Evolutionary conservation across 352 stramenopile species (phyloP).

Genomic region (Globisporangium megalacanthum): DNA sequence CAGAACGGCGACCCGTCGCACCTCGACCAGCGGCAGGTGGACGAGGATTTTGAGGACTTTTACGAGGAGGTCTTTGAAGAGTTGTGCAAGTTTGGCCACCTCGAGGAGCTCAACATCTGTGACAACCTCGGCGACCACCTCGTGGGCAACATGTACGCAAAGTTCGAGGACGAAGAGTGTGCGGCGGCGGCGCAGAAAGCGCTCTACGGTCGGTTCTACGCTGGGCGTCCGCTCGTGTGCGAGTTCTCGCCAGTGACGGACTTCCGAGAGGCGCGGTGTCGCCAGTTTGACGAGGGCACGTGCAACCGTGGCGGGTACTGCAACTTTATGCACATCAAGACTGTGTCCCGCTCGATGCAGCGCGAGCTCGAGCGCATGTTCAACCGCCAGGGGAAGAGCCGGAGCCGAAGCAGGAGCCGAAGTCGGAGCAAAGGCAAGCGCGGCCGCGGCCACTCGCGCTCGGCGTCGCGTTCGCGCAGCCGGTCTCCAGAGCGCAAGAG

Average conservation of each 20-base stretch:
- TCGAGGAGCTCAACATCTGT: constrained; percentile 99
- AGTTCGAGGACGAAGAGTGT: constrained; percentile 98
- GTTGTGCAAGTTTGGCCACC: constrained; percentile 96
- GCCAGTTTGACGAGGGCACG: constrained; percentile 98
- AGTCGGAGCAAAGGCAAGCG: constrained; percentile 40
- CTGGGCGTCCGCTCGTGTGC: constrained; percentile 91
- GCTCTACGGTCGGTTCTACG: constrained; percentile 97
- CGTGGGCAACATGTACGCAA: constrained; percentile 99
- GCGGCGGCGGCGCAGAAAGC: constrained; percentile 94
- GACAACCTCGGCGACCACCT: constrained; percentile 99
- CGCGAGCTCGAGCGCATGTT: constrained; percentile 83
- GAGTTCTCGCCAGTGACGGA: constrained; percentile 99
- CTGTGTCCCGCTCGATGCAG: constrained; percentile 78
- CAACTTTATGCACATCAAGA: constrained; percentile 99
- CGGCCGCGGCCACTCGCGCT: constrained; percentile 17
- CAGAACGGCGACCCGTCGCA: constrained; percentile 77
- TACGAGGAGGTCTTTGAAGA: constrained; percentile 98
- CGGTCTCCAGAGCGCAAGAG: constrained; percentile 31
- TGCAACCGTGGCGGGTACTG: constrained; percentile 98
- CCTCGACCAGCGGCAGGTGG: constrained; percentile 88
- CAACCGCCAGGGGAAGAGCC: constrained; percentile 47
- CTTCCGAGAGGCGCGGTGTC: constrained; percentile 96
- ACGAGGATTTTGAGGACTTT: constrained; percentile 97
- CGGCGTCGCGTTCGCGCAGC: constrained; percentile 44
- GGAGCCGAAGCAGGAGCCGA: constrained; percentile 40